These are phyloP conservation scores for Moesziomyces antarcticus DNA, from an alignment of 1,284 basidiomycete species.

Conservation along the genomic window DNA sequence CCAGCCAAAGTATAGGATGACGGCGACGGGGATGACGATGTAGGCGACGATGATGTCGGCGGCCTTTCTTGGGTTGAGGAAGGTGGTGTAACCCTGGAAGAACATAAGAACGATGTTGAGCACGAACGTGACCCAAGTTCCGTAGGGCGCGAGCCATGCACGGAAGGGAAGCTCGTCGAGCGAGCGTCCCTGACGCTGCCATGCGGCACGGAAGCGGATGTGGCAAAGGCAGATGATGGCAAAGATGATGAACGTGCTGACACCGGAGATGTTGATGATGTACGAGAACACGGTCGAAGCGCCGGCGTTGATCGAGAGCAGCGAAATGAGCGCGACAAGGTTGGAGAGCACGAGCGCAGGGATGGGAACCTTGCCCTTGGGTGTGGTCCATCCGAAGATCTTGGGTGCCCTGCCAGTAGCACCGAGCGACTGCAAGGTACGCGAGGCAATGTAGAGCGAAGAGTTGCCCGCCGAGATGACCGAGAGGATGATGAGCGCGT, in stretches of 20 bases:
- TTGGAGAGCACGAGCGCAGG: constrained; percentile 46
- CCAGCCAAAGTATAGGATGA: constrained; percentile 77
- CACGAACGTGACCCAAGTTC: constrained; percentile 30
- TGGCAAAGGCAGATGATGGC: constrained; percentile 47
- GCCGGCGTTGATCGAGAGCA: constrained; percentile 41
- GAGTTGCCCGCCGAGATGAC: constrained; percentile 53
- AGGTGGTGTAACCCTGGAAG: constrained; percentile 50
- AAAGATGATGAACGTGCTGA: constrained; percentile 49
- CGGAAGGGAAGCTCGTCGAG: constrained; percentile 44
- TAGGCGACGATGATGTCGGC: constrained; percentile 85
- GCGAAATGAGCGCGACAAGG: constrained; percentile 39
- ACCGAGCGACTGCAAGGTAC: constrained; percentile 49
- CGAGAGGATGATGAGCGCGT: constrained; percentile 52
- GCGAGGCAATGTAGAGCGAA: constrained; percentile 54
- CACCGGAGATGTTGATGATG: constrained; percentile 48
- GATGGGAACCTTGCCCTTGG: constrained; percentile 40
- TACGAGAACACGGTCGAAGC: constrained; percentile 43
- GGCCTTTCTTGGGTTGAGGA: constrained; percentile 41
- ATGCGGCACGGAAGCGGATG: constrained; percentile 52
- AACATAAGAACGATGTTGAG: constrained; percentile 50
- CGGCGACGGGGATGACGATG: constrained; percentile 79
- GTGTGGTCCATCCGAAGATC: constrained; percentile 39
- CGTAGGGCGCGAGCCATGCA: constrained; percentile 39
- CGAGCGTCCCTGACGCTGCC: constrained; percentile 35
- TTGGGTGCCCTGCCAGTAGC: constrained; percentile 45